Evolutionary conservation across 495 filamentous ascomycete genomes (phyloP).

Genomic region (Penicillium fimorum): DNA sequence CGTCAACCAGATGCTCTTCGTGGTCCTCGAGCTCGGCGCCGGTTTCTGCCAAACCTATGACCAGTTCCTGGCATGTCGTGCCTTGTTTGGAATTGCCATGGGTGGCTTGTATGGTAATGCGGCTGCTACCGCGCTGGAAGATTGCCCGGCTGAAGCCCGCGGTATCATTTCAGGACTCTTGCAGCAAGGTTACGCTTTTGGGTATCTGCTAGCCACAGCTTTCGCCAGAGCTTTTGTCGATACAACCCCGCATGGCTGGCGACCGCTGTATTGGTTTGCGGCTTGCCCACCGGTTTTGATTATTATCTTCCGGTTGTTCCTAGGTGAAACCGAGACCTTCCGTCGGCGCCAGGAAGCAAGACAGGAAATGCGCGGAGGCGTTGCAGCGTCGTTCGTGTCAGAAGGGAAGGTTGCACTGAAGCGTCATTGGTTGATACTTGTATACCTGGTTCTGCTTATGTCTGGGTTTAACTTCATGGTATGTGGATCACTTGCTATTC

Average conservation of each 20-base stretch:
- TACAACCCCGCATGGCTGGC: conserved; percentile 71
- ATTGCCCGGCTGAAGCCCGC: conserved; percentile 70
- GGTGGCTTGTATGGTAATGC: conserved; percentile 86
- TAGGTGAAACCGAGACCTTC: conserved; percentile 75
- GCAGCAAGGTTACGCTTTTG: conserved; percentile 88
- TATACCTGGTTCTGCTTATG: conserved; percentile 83
- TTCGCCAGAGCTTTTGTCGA: conserved; percentile 72
- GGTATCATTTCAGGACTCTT: conserved; percentile 79
- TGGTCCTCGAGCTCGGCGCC: conserved; percentile 74
- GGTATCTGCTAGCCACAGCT: conserved; percentile 76
- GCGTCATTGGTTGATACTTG: conserved; percentile 73
- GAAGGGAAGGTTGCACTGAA: conserved; percentile 76
- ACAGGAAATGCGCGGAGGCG: conserved; percentile 40
- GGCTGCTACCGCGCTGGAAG: conserved; percentile 81
- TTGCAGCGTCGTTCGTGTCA: conserved; percentile 61
- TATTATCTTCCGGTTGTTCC: conserved; percentile 70
- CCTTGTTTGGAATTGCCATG: conserved; percentile 89
- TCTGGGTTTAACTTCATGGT: conserved; percentile 90
- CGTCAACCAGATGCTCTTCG: conserved; percentile 79
- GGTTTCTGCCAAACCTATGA: conserved; percentile 76
- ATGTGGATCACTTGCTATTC: conserved; percentile 12
- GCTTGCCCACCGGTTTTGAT: conserved; percentile 77
- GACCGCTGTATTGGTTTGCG: conserved; percentile 86
- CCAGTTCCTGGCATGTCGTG: conserved; percentile 75
- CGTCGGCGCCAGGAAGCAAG: conserved; percentile 60